These are phyloP conservation scores for Magnusiomyces ingens DNA, from an alignment of 1,139 yeast species.

Conservation along the genomic window DNA sequence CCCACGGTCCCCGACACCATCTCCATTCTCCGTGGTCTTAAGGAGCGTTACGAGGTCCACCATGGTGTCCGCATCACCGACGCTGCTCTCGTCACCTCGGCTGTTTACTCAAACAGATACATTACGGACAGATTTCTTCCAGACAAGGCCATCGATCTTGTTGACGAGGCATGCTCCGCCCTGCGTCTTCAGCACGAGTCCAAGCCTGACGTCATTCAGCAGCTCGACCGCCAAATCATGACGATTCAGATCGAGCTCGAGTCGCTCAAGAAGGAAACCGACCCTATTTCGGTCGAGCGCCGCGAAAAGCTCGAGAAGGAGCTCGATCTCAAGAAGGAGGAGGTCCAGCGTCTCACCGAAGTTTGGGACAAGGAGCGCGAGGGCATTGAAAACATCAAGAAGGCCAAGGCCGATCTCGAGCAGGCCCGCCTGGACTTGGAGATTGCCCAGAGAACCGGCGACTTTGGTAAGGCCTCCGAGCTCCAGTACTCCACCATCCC, in stretches of 20 bases:
- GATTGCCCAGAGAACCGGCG: conserved; percentile 73
- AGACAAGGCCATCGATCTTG: conserved; percentile 92
- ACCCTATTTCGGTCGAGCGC: conserved; percentile 73
- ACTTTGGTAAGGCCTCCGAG: conserved; percentile 83
- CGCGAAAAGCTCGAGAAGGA: conserved; percentile 58
- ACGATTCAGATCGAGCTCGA: conserved; percentile 92
- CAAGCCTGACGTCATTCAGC: conserved; percentile 90
- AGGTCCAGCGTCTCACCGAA: conserved; percentile 60
- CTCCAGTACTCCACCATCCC: conserved; percentile 86
- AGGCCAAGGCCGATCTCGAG: conserved; percentile 75
- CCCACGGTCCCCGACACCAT: conserved; percentile 93
- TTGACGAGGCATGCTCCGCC: conserved; percentile 96
- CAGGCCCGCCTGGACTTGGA: conserved; percentile 79
- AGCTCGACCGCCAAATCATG: conserved; percentile 82
- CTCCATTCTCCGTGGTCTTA: conserved; percentile 84
- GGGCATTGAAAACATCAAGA: conserved; percentile 68
- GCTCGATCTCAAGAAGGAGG: conserved; percentile 54
- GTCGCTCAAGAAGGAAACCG: conserved; percentile 87
- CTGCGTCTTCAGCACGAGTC: conserved; percentile 92
- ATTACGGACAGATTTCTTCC: conserved; percentile 89
- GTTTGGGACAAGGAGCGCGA: conserved; percentile 81
- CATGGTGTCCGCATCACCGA: conserved; percentile 97
- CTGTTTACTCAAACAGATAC: conserved; percentile 81
- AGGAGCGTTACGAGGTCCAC: conserved; percentile 92
- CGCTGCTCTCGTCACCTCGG: conserved; percentile 89